Base-by-base conservation (phyloP, 2,329 filamentous ascomycete species). In the Trichoderma koningii region DNA sequence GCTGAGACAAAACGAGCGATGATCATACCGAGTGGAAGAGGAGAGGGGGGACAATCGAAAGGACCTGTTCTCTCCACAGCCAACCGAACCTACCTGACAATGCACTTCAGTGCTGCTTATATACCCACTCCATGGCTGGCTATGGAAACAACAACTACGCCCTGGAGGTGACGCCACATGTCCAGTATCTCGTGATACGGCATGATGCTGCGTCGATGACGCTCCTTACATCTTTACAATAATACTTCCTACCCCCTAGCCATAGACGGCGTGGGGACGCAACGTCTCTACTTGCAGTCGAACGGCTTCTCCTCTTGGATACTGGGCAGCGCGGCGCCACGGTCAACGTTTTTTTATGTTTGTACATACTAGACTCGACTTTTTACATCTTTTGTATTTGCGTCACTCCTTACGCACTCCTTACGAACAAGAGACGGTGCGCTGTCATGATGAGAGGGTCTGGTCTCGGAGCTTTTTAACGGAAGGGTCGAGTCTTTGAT, bases 251-350 rank as follows among this genome's bases (percentile, higher is more conserved):
- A 55, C 44, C 42, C 63, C 26, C 23, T 19, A 30, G 41, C 56
- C 63, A 50, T 48, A 15, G 42, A 41, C 17, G 34, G 15, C 19
- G 21, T 62, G n/a, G 56, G 41, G 56, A 65, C 44, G 3, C 7
- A 28, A 10, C 34, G 19, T 48, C 47, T 65, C 56, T 59, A 53
- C 34, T 45, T 52, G 56, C 38, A 57, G 53, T 65, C 52, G n/a
- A 48, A 65, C 15, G 44, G 56, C 19, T 21, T 44, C 60, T n/a
- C 28, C 19, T 48, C 52, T 56, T 21, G 21, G 44, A 34, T 23
- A 61, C 53, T 48, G 67, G 53, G 67, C 61, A 69, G 67, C 67
- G 67, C 38, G 68, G 68, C 67, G 68, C 65, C 67, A 67, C 66
- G 67, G 68, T 65, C 47, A n/a, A 14, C 60, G 21, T 63, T 17